Evolutionary conservation across 768 basidiomycete genomes (phyloP), one percentile per base, ranked within the genome.

Genomic region (Phallus indusiatus): DNA sequence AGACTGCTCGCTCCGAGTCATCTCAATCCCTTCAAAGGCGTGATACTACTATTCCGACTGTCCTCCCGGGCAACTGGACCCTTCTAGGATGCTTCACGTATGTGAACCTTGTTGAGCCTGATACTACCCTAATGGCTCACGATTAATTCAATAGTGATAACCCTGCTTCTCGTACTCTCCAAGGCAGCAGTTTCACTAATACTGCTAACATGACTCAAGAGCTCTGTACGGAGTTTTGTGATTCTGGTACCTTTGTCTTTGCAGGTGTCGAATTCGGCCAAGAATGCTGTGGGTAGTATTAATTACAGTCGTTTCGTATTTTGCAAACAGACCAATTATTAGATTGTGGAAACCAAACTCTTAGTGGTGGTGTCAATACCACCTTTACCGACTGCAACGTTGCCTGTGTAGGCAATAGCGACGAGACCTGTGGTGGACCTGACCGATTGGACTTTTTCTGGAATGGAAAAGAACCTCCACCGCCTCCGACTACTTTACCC

Each of bases 231-330:
- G 67, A 34, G 55, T 80, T 73, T 63, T 81, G 79, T 66, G 71
- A 75, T 35, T 54, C 70, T n/a, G 69, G 74, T 56, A 63, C 69
- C 9, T 87, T 75, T 66, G 70, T 84, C 60, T 88, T 80, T 63
- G 86, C 88, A 17, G 89, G 89, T 14, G 76, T 82, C 17, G 88
- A 90, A 70, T 89, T 76, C 62, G 78, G 75, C 20, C 73, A 78
- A 60, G 80, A 85, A 69, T 86, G 83, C 71, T 85, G 84, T 84
- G 68, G 60, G 79, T 66, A 49, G 5, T n/a, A 18, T 48, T 20
- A 34, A 9, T 17, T 2, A 53, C 22, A 22, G 14, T 60, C 35
- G 59, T 42, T 59, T 20, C 21, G n/a, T 17, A 60, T 12, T 22
- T 50, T 46, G 34, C n/a, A 36, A 51, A 54, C 35, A n/a, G 42